phyloP scores from a whole-genome alignment of 805 yeast genomes.

The Candida quercuum region DNA sequence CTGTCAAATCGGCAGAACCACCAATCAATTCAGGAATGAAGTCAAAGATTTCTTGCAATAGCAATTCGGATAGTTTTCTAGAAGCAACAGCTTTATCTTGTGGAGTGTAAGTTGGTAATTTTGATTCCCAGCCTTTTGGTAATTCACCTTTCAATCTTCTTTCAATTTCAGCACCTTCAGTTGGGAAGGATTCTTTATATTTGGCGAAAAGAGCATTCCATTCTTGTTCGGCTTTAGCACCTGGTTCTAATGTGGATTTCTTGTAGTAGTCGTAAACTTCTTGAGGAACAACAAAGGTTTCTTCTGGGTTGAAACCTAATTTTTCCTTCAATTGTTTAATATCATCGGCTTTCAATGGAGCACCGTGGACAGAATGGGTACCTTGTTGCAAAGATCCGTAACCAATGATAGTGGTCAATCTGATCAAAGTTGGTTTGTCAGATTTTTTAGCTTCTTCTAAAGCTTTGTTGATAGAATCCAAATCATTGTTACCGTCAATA shows the following conservation, averaged over 20 bases:
- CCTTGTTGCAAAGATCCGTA: slow-evolving; percentile 85
- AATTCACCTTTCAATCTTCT: slow-evolving; percentile 76
- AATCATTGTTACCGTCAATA: slow-evolving; percentile 74
- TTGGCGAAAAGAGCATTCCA: slow-evolving; percentile 65
- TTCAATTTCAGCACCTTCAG: slow-evolving; percentile 67
- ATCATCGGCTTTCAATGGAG: slow-evolving; percentile 93
- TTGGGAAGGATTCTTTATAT: slow-evolving; percentile 69
- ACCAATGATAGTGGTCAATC: slow-evolving; percentile 89
- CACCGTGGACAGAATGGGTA: slow-evolving; percentile 91
- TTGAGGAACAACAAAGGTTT: slow-evolving; percentile 72
- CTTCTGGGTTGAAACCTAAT: slow-evolving; percentile 85
- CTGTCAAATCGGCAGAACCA: slow-evolving; percentile 98
- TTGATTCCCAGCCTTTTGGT: slow-evolving; percentile 76
- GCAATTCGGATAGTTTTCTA: slow-evolving; percentile 87
- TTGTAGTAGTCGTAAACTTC: slow-evolving; percentile 74
- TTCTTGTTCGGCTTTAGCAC: slow-evolving; percentile 62
- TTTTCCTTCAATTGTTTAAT: slow-evolving; percentile 76
- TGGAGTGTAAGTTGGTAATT: slow-evolving; percentile 76
- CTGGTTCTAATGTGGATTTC: slow-evolving; percentile 48
- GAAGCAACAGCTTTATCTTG: slow-evolving; percentile 83
- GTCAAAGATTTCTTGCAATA: slow-evolving; percentile 55
- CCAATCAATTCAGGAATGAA: slow-evolving; percentile 86
- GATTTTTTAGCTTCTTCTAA: slow-evolving; percentile 76
- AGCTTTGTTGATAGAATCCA: slow-evolving; percentile 65
- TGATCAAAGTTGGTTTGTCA: slow-evolving; percentile 86